phyloP scores from a whole-genome alignment of 1,284 basidiomycete genomes.

The Kalmanozyma brasiliensis region DNA sequence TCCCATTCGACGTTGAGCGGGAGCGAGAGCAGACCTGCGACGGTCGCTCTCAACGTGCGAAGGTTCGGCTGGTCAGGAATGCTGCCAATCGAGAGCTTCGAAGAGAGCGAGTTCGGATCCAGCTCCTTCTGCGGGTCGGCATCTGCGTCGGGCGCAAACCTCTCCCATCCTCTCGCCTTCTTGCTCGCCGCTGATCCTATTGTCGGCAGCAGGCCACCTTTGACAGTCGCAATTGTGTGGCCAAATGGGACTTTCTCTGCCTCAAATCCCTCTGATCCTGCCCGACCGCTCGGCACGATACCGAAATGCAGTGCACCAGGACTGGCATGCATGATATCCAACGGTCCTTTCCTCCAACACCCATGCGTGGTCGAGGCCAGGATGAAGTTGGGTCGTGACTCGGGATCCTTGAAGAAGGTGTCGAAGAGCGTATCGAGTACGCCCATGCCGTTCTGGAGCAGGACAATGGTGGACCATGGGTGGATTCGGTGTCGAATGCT shows the following conservation, averaged over 20 bases:
- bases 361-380: constrained; percentile 86
- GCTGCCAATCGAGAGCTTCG: constrained; percentile 41
- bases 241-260: constrained; percentile 18
- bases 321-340: constrained; percentile 79
- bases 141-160: constrained; percentile 27
- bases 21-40: constrained; percentile 55
- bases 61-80: constrained; percentile 50
- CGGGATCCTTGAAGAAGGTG: constrained; percentile 78
- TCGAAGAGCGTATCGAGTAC: constrained; percentile 82
- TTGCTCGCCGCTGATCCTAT: background rate
- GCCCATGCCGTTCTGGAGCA: constrained; percentile 91
- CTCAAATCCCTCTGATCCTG: constrained; percentile 25
- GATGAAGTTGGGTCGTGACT: constrained; percentile 83
- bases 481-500: constrained; percentile 76
- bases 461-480: constrained; percentile 80
- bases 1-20: constrained; percentile 72
- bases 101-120: constrained; percentile 24
- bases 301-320: constrained; percentile 81
- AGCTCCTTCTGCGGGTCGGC: constrained; percentile 1
- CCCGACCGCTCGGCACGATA: constrained; percentile 76
- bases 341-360: constrained; percentile 70
- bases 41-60: constrained; percentile 50
- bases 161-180: constrained; percentile 33
- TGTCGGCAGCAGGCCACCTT: constrained; percentile 1
- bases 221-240: constrained; percentile 21